Evolutionary conservation across 495 filamentous ascomycete genomes (phyloP), one percentile per base, ranked within the genome.

Genomic region (Penicillium robsamsonii): DNA sequence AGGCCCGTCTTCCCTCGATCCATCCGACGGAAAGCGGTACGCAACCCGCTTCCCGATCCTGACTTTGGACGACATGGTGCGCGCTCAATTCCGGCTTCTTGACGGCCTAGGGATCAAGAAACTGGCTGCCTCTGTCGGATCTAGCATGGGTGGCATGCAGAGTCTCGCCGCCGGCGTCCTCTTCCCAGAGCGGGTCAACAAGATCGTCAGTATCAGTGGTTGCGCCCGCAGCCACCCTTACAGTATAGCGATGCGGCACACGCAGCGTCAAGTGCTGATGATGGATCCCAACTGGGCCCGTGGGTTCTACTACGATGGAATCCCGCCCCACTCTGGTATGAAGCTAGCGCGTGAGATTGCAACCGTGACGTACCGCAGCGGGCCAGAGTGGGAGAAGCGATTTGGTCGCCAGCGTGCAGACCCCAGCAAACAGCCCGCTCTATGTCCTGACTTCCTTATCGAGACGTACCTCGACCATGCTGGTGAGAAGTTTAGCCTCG

Each of bases 71-170:
- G 94, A 99, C 73, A 99, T 97, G 94, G 94, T 99, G 8, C 83
- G 90, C 17, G 92, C 92, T 5, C 94, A 99, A 68, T 99, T 97
- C 73, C 79, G 88, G 31, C 81, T 99, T 6, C 79, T 99, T 17
- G 94, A 97, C 68, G 69, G 71, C 22, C 75, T 97, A 15, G 88
- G 87, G 4, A 88, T 97, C 31, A 63, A 84, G 37, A 91, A 85
- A 66, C 78, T 97, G 17, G 91, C 95, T 67, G 93, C 95, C 9
- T 96, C 91, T 46, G 92, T 97, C 18, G 94, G 94, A 13, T 88
- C 89, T 10, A 96, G 91, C 74, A 99, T 99, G 94, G 94, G 93
- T 46, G 94, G 94, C 17, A 98, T 98, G 94, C 92, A 97, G 67
- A 95, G 90, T 69, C 76, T 98, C 12, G 91, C 92, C 17, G 89